A percentile compares a stretch with the other conserved stretches of the same genome.
These are phyloP conservation scores for Passiflora organensis DNA, from an alignment of 345 rosid genomes.

Conservation along the genomic window DNA sequence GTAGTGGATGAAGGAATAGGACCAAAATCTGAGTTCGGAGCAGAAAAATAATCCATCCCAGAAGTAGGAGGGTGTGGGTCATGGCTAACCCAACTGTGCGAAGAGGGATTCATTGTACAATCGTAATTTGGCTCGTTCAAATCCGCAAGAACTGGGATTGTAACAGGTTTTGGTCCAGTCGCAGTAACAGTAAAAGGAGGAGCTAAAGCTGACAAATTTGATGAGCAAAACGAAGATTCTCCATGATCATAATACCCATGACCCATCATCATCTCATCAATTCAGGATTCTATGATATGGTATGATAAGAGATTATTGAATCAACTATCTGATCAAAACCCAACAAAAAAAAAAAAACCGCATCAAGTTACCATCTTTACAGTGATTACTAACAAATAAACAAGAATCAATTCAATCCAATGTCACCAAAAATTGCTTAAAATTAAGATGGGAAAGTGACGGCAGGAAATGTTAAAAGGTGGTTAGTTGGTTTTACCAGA, in stretches of 20 bases:
- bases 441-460: neutral
- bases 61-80: constrained; percentile 12
- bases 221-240: too few species aligned
- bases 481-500: neutral
- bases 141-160: constrained; percentile 27
- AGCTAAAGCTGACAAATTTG: constrained; percentile 53
- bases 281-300: neutral
- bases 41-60: constrained; percentile 9
- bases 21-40: constrained; percentile 12
- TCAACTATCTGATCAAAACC: constrained; percentile 12
- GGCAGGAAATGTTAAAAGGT: neutral
- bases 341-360: neutral
- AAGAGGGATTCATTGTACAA: constrained; percentile 17
- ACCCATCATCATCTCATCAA: constrained; percentile 36
- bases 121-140: constrained; percentile 30
- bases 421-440: neutral
- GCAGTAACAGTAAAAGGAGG: constrained; percentile 54
- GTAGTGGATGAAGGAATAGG: constrained; percentile 14
- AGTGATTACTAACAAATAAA: neutral
- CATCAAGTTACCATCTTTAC: neutral
- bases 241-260: constrained; percentile 31
- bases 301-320: neutral
- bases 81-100: constrained; percentile 23
- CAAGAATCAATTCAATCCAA: neutral
- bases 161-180: constrained; percentile 21